Evolutionary conservation across 1,284 basidiomycete genomes (phyloP), one percentile per base, ranked within the genome.

Genomic region (Phellopilus nigrolimitatus): DNA sequence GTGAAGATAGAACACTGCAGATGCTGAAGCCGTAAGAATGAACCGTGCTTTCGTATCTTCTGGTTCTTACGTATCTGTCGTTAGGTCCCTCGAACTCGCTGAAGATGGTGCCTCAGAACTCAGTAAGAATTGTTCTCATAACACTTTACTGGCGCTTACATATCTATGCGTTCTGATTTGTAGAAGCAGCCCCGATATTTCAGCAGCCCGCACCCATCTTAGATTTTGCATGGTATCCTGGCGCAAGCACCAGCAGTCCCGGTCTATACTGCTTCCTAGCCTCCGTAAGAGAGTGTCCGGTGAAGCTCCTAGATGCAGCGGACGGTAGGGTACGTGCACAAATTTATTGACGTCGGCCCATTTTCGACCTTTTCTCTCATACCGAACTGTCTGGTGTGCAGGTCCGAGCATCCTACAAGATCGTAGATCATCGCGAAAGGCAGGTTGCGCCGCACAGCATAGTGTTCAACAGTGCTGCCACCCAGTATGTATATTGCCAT

Each of bases 341-440:
- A 7, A 19, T 54, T 19, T 24, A 27, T 49, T 52, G 52, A 15
- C n/a, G 15, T 17, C 39, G 38, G 17, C 38, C 19, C 40, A 48
- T 44, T 9, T 19, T 21, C 22, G 19, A 34, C 2, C 30, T 52
- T 47, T 56, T 21, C 38, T 38, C 9, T 34, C 9, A 34, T n/a
- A 9, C 31, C 17, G 8, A 21, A 19, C 44, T 41, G 45, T 36
- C 7, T 47, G 28, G 13, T 25, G 12, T n/a, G 25, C 53, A 93
- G 90, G 73, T 89, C 10, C 78, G 93, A n/a, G 93, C 92, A 0
- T 91, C 89, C 0, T 97, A 97, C 64, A 78, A 75, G 34, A 95
- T 97, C 34, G 77, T 97, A 13, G 92, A 97, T 64, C 93, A 97
- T 60, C 74, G 86, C 13, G 94, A 97, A 66, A 79, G 92, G 28